Conservation (phyloP, 768 basidiomycete genomes). For the Fomitopsis serialis region DNA sequence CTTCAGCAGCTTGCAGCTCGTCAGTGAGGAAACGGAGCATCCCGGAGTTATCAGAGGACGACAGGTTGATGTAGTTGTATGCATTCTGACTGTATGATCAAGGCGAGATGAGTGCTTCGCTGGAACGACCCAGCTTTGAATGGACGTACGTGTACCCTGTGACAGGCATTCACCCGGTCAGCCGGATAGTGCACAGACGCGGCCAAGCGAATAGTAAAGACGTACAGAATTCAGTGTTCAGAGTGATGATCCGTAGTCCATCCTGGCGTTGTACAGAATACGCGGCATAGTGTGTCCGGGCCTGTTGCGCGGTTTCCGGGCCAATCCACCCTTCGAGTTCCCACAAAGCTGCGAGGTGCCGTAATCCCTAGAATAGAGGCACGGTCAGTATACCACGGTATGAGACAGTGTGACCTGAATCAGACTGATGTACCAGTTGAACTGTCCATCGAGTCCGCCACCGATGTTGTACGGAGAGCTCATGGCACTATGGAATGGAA, state of each 20-base stretch:
- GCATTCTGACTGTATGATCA: conserved; percentile 52
- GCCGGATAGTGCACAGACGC: neutral
- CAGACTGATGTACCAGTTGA: conserved; percentile 47
- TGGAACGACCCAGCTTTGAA: too few relatives aligned
- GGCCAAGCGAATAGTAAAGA: conserved; percentile 8
- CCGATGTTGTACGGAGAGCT: conserved; percentile 58
- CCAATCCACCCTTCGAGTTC: conserved; percentile 66
- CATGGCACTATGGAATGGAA: conserved; percentile 36
- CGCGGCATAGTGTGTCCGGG: conserved; percentile 63
- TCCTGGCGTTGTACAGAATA: conserved; percentile 68
- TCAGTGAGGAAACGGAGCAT: conserved; percentile 76
- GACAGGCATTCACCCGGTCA: neutral
- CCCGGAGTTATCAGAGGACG: conserved; percentile 62
- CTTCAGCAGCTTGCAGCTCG: conserved; percentile 74
- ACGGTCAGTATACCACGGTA: neutral
- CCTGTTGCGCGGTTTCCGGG: conserved; percentile 45
- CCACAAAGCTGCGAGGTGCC: conserved; percentile 68
- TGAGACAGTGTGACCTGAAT: neutral
- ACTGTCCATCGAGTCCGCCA: conserved; percentile 50
- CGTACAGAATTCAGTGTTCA: conserved; percentile 76
- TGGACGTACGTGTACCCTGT: conserved; percentile 22
- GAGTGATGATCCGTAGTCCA: conserved; percentile 63
- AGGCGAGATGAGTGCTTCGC: neutral
- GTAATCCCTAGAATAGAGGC: conserved; percentile 59
- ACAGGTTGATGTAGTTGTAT: conserved; percentile 76